Percentiles rank a stretch among this genome's conserved stretches.
phyloP scores from a whole-genome alignment of 768 basidiomycete species.

The Russula sp. region DNA sequence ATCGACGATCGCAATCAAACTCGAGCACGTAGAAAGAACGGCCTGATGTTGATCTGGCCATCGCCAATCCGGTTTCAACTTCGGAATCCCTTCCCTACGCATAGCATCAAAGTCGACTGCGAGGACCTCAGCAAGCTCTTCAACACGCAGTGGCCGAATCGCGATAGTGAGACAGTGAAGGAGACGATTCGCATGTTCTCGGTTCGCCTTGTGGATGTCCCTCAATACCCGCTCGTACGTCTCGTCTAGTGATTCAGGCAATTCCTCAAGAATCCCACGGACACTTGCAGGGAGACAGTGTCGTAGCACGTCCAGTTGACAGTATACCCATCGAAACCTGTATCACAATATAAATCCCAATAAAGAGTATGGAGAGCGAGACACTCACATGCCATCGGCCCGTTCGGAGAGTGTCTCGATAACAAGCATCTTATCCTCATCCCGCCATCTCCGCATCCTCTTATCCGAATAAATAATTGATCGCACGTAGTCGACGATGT shows the following conservation, averaged over 20 bases:
- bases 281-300: background rate
- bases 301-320: background rate
- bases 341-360: rapidly evolving
- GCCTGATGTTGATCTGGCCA: background rate
- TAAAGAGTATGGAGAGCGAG: background rate
- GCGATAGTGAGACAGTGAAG: no score
- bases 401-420: background rate
- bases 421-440: background rate
- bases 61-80: no score
- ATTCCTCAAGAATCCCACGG: background rate
- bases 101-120: constrained; percentile 1
- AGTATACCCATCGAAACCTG: background rate
- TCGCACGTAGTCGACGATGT: background rate
- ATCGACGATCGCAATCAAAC: background rate
- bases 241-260: no score
- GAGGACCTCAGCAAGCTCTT: constrained; percentile 9
- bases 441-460: constrained; percentile 7
- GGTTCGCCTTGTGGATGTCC: background rate
- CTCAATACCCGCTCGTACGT: background rate
- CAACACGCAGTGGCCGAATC: background rate
- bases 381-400: constrained; percentile 2
- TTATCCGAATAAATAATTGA: background rate
- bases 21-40: constrained; percentile 2
- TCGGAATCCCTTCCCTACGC: background rate
- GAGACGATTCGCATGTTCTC: constrained; percentile 3